These are phyloP conservation scores for Termitomyces sp. DNA, from an alignment of 768 basidiomycete genomes.

Conservation along the genomic window DNA sequence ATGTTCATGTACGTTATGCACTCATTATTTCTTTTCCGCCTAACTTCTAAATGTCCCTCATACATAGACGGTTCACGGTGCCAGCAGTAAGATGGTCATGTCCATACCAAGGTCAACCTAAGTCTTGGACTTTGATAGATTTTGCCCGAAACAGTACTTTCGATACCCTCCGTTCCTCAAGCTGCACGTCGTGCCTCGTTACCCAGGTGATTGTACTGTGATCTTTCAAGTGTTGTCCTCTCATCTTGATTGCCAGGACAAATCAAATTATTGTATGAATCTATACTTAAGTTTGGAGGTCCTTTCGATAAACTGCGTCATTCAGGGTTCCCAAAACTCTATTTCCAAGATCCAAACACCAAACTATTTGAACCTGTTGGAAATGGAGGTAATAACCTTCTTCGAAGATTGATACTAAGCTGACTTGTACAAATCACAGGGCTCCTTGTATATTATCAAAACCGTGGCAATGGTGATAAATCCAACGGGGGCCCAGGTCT, in stretches of 20 bases:
- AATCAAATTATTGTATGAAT: slow-evolving; percentile 34
- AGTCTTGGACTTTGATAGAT: slow-evolving; percentile 16
- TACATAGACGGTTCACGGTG: slow-evolving; percentile 32
- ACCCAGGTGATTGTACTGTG: slow-evolving; percentile 18
- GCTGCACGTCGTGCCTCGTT: slow-evolving; percentile 34
- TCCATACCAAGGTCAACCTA: background rate
- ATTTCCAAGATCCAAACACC: slow-evolving; percentile 35
- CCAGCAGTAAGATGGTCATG: slow-evolving; percentile 23
- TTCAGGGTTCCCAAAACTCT: slow-evolving; percentile 37
- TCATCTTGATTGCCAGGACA: slow-evolving; percentile 21
- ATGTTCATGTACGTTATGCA: slow-evolving; percentile 32
- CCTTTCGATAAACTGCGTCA: background rate
- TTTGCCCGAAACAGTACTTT: slow-evolving; percentile 30
- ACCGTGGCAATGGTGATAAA: slow-evolving; percentile 31
- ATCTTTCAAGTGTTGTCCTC: background rate
- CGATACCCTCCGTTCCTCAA: slow-evolving; percentile 27
- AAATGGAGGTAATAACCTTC: slow-evolving; percentile 26
- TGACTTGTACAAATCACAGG: slow-evolving; percentile 16
- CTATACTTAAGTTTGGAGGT: background rate
- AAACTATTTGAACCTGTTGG: slow-evolving; percentile 30
- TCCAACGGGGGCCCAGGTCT: slow-evolving; percentile 34
- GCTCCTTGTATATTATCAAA: slow-evolving; percentile 37
- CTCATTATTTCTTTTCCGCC: background rate
- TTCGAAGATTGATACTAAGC: background rate
- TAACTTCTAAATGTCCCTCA: background rate